Evolutionary conservation across 192 early-diverging fungal genomes (phyloP).

Genomic region (Entomortierella lignicola): DNA sequence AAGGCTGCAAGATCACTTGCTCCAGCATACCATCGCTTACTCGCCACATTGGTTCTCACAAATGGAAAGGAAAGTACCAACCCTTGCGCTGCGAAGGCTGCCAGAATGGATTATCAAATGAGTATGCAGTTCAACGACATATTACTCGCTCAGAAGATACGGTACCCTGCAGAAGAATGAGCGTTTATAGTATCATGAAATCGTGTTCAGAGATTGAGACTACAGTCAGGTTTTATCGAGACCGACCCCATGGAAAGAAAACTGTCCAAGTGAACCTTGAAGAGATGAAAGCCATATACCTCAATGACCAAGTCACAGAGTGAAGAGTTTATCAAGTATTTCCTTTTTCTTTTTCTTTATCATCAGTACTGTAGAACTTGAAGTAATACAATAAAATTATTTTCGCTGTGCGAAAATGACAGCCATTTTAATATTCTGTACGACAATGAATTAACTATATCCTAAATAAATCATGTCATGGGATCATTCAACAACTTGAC

Average conservation of each 20-base stretch:
- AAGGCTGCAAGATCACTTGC: conserved; percentile 17
- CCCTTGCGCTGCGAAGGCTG: conserved; percentile 39
- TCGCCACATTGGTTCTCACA: conserved; percentile 15
- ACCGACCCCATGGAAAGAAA: conserved; percentile 36
- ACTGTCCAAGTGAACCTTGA: conserved; percentile 20
- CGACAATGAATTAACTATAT: no score
- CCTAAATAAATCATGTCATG: no score
- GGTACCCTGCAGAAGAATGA: conserved; percentile 17
- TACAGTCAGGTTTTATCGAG: conserved; percentile 31
- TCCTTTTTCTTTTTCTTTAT: no score
- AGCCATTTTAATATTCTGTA: no score
- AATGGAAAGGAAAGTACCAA: conserved; percentile 21
- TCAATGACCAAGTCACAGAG: not conserved
- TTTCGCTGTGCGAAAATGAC: no score
- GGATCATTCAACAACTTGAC: no score
- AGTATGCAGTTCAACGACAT: conserved; percentile 46
- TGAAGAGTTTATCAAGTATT: no score
- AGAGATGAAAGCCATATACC: conserved; percentile 14
- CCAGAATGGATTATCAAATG: conserved; percentile 32
- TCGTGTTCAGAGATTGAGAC: conserved; percentile 9
- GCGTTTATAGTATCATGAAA: conserved; percentile 33
- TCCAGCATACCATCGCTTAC: conserved; percentile 28
- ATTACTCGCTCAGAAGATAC: conserved; percentile 12
- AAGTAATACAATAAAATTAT: no score
- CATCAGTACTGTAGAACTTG: no score